Conservation (phyloP, 2,329 filamentous ascomycete genomes). For the Eutypa lata region DNA sequence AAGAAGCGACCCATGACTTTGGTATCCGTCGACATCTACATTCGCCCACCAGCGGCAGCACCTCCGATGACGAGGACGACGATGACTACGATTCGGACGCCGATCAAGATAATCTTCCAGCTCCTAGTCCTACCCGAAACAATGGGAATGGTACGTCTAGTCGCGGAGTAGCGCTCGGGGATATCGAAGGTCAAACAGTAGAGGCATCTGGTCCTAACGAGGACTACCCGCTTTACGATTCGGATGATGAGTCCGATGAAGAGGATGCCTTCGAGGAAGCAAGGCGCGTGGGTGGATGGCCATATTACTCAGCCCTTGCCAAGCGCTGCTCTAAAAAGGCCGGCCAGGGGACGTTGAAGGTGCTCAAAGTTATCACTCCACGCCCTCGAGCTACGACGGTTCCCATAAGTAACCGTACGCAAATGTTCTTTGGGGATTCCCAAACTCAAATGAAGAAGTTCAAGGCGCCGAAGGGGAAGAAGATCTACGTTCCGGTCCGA, state of each 20-base stretch:
- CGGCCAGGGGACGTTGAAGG: conserved; percentile 39
- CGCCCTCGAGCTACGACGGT: conserved; percentile 54
- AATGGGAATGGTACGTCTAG: conserved; percentile 15
- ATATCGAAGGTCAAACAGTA: conserved; percentile 81
- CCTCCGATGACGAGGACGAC: conserved; percentile 73
- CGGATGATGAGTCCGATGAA: conserved; percentile 76
- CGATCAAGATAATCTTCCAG: conserved; percentile 47
- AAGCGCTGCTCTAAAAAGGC: conserved; percentile 41
- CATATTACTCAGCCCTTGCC: conserved; percentile 65
- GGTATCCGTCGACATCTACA: conserved; percentile 80
- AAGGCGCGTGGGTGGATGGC: conserved; percentile 69
- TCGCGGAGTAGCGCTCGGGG: conserved; percentile 32
- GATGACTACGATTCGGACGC: conserved; percentile 70
- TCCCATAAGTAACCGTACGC: conserved; percentile 52
- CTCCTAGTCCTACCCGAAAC: conserved; percentile 6
- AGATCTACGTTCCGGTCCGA: conserved; percentile 91
- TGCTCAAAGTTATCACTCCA: conserved; percentile 51
- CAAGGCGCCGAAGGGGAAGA: conserved; percentile 77
- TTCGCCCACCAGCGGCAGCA: conserved; percentile 72
- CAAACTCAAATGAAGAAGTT: conserved; percentile 58
- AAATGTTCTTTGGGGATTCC: conserved; percentile 51
- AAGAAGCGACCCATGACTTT: conserved; percentile 83
- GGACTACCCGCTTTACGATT: conserved; percentile 87
- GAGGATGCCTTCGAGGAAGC: conserved; percentile 76
- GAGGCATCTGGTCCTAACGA: conserved; percentile 58